Conservation (phyloP, 2,329 filamentous ascomycete genomes). For the Fusarium citri region DNA sequence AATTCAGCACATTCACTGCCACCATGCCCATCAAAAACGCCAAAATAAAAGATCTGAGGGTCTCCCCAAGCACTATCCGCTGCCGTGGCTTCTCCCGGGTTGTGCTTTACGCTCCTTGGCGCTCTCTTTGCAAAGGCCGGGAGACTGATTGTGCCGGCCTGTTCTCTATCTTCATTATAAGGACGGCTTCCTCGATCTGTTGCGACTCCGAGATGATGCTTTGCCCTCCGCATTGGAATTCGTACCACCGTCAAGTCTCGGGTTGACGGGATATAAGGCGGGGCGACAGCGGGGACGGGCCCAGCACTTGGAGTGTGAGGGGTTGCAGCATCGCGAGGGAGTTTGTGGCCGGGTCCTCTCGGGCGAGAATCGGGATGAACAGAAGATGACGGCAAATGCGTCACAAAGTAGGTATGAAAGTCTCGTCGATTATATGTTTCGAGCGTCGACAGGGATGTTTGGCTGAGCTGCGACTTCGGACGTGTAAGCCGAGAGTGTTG, state of each 20-base stretch:
- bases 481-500: conserved; percentile 24
- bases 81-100: conserved; percentile 69
- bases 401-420: conserved; percentile 98
- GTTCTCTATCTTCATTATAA: conserved; percentile 94
- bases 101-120: conserved; percentile 71
- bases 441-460: conserved; percentile 12
- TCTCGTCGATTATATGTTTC: conserved; percentile 53
- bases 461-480: conserved; percentile 6
- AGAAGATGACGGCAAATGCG: conserved; percentile 92
- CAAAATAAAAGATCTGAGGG: conserved; percentile 98
- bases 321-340: conserved; percentile 85
- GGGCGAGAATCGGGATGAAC: conserved; percentile 85
- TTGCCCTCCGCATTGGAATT: conserved; percentile 91
- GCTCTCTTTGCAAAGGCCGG: conserved; percentile 90
- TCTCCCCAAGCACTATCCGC: conserved; percentile 86
- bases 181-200: conserved; percentile 83
- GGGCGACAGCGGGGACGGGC: conserved; percentile 68
- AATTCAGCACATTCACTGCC: conserved; percentile 90
- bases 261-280: conserved; percentile 65
- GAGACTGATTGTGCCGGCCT: conserved; percentile 92
- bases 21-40: conserved; percentile 95
- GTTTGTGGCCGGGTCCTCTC: conserved; percentile 79
- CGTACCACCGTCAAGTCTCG: conserved; percentile 93
- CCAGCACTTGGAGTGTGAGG: conserved; percentile 74
- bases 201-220: conserved; percentile 91